Conservation (phyloP, 2,329 filamentous ascomycete genomes). For the Fusarium azukiicola region DNA sequence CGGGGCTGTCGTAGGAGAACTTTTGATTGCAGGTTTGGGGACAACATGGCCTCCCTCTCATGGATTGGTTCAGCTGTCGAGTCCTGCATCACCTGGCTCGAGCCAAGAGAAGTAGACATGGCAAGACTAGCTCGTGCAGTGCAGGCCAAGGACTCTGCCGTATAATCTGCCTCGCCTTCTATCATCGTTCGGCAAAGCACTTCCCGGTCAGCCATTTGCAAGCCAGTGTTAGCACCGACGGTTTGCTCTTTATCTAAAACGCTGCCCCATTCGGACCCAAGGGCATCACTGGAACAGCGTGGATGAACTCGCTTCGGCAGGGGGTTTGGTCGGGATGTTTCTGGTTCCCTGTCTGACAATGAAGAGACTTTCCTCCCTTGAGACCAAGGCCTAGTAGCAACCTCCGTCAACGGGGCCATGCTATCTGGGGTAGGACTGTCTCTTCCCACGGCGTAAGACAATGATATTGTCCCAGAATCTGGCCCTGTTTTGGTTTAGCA, state of each 20-base stretch:
- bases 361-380: conserved; percentile 8
- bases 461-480: neutral
- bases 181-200: neutral
- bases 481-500: conserved; percentile 12
- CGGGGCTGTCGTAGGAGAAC: neutral
- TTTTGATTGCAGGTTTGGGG: conserved; percentile 8
- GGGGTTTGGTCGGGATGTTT: conserved; percentile 5
- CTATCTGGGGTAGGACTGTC: neutral
- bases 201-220: neutral
- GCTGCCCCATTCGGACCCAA: neutral
- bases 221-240: neutral
- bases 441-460: neutral
- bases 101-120: neutral
- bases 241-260: conserved; percentile 10
- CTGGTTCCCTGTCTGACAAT: conserved; percentile 6
- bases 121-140: neutral
- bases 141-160: conserved; percentile 1
- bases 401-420: neutral
- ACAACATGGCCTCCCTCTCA: neutral
- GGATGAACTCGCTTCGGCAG: neutral
- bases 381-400: neutral
- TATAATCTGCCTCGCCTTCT: neutral
- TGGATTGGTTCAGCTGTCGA: neutral
- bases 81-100: neutral
- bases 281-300: neutral